phyloP scores from a whole-genome alignment of 495 filamentous ascomycete species.

The Glarea lozoyensis region DNA sequence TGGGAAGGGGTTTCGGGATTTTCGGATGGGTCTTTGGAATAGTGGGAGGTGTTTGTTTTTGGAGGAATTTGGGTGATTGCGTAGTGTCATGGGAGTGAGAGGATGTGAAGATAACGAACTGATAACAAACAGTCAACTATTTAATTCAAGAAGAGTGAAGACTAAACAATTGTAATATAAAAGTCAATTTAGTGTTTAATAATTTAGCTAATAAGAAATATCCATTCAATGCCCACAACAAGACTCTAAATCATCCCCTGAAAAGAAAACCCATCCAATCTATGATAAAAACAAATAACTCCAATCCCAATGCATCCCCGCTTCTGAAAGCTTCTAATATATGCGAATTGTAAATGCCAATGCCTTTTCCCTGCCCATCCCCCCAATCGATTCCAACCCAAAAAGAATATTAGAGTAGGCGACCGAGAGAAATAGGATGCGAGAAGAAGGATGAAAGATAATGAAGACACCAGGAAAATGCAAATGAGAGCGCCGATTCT shows the following conservation, averaged over 20 bases:
- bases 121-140: too few relatives aligned
- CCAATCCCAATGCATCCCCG: background rate
- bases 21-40: too few relatives aligned
- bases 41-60: too few relatives aligned
- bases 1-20: too few relatives aligned
- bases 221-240: background rate
- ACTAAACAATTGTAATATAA: too few relatives aligned
- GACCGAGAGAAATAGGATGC: conserved; percentile 4
- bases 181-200: too few relatives aligned
- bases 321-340: background rate
- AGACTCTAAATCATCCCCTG: conserved; percentile 20
- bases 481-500: too few relatives aligned
- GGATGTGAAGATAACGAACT: too few relatives aligned
- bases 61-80: too few relatives aligned
- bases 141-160: too few relatives aligned
- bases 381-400: background rate
- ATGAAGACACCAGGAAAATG: conserved; percentile 4
- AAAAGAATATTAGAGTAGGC: conserved; percentile 2
- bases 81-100: too few relatives aligned
- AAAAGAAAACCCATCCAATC: conserved; percentile 9
- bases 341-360: conserved; percentile 6
- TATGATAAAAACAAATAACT: conserved; percentile 1
- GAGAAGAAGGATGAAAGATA: background rate
- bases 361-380: conserved; percentile 2
- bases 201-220: background rate